Conservation (phyloP, 208 protist genomes). For the Acanthamoeba lenticulata region DNA sequence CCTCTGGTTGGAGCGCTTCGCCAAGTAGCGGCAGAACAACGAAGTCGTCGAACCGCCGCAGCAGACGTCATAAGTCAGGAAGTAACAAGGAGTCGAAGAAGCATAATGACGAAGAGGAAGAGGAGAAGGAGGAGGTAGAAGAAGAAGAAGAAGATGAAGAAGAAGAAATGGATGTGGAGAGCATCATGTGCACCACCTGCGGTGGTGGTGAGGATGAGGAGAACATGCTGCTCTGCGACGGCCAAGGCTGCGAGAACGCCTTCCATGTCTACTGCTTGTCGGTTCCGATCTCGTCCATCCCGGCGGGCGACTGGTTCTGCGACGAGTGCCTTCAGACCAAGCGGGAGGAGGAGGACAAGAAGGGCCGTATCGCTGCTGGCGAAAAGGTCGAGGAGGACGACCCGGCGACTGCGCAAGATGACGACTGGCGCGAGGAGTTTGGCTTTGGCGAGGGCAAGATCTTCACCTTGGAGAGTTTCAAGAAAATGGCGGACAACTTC, state of each 20-base stretch:
- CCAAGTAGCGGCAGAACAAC: background rate
- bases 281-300: slow-evolving; percentile 67
- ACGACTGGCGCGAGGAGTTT: slow-evolving; percentile 69
- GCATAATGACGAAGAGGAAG: background rate
- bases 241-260: slow-evolving; percentile 58
- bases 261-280: slow-evolving; percentile 71
- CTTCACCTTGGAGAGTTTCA: slow-evolving; percentile 74
- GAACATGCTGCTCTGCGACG: slow-evolving; percentile 76
- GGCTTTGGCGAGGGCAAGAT: slow-evolving; percentile 76
- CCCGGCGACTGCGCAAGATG: no score
- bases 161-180: slow-evolving; percentile 67
- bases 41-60: background rate
- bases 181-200: slow-evolving; percentile 69
- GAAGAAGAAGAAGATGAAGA: slow-evolving; percentile 49
- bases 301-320: slow-evolving; percentile 72
- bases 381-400: background rate
- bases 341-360: slow-evolving; percentile 36
- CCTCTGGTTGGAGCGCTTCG: background rate
- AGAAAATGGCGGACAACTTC: slow-evolving; percentile 74
- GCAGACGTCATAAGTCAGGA: background rate
- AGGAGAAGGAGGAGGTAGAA: background rate
- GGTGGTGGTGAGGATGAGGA: background rate
- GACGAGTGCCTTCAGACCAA: slow-evolving; percentile 33
- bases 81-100: background rate
- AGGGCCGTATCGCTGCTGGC: slow-evolving; percentile 11